phyloP scores from a whole-genome alignment of 202 grass and related monocot genomes.

The Eragrostis tef region DNA sequence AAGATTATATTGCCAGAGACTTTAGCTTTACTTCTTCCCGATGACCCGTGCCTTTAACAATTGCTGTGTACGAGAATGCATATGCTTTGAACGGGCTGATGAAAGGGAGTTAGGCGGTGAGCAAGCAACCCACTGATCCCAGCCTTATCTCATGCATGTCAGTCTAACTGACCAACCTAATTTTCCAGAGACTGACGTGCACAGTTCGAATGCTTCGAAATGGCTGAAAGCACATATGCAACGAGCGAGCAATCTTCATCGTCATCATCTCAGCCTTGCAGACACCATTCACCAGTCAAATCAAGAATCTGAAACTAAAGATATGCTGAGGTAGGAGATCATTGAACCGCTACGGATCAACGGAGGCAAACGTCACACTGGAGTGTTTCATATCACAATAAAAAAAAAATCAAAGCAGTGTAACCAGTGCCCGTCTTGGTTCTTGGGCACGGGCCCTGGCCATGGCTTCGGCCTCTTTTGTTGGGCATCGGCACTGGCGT shows the following conservation, averaged over 20 bases:
- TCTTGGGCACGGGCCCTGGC: neutral
- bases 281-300: constrained; percentile 18
- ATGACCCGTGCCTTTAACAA: constrained; percentile 6
- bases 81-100: constrained; percentile 10
- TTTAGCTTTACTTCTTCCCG: constrained; percentile 49
- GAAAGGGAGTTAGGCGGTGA: neutral
- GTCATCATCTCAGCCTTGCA: neutral
- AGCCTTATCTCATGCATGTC: neutral
- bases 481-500: neutral
- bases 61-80: neutral
- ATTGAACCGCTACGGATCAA: constrained; percentile 10
- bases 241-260: neutral
- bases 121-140: neutral
- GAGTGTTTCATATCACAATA: neutral
- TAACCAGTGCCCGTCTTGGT: constrained; percentile 12
- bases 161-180: neutral
- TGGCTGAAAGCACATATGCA: neutral
- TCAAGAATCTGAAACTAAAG: neutral
- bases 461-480: constrained; percentile 3
- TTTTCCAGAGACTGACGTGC: neutral
- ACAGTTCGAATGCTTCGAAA: neutral
- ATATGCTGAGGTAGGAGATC: constrained; percentile 22
- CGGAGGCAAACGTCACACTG: neutral
- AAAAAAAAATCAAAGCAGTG: constrained; percentile 23
- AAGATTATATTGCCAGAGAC: constrained; percentile 28